A percentile compares a stretch with the other conserved stretches of the same genome.
Evolutionary conservation across 176 grass and related monocot genomes (phyloP).

Genomic region (Oryza rufipogon): DNA sequence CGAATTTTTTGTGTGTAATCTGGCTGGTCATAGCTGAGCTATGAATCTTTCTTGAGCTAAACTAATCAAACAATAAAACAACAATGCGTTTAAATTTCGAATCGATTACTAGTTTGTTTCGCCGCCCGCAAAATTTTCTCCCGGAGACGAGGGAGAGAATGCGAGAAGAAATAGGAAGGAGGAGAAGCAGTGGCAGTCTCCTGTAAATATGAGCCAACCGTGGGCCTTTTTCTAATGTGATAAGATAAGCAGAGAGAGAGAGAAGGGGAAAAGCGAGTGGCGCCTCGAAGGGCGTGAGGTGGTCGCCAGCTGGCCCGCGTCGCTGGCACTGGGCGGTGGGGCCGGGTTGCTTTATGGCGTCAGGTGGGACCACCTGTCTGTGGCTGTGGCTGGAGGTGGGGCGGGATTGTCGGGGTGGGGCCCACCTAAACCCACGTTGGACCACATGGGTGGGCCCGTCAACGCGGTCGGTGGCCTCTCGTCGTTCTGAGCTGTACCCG

Average conservation of each 20-base stretch:
- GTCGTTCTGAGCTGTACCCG: constrained; percentile 36
- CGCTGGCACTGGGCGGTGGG: constrained; percentile 16
- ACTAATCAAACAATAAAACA: neutral
- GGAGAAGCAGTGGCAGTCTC: constrained; percentile 11
- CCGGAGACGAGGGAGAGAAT: neutral
- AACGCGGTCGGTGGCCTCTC: neutral
- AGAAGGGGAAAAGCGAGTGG: neutral
- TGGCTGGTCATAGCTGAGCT: neutral
- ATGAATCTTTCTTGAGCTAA: neutral
- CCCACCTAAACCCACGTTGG: constrained; percentile 37
- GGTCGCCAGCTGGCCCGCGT: constrained; percentile 45
- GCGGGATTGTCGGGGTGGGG: constrained; percentile 1
- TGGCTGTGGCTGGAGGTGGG: constrained; percentile 7
- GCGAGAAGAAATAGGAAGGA: constrained; percentile 5
- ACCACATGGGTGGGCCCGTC: constrained; percentile 46
- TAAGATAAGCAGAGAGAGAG: constrained; percentile 17
- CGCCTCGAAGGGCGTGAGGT: constrained; percentile 43
- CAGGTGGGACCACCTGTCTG: constrained; percentile 34
- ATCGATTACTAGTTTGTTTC: neutral
- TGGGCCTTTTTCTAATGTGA: neutral
- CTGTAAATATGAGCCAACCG: neutral
- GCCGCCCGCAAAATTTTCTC: neutral
- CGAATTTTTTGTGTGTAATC: constrained; percentile 13
- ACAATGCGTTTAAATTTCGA: constrained; percentile 5
- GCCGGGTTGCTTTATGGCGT: neutral